These are phyloP conservation scores for Backusella sp. DNA, from an alignment of 192 early-diverging fungal genomes.

Conservation along the genomic window DNA sequence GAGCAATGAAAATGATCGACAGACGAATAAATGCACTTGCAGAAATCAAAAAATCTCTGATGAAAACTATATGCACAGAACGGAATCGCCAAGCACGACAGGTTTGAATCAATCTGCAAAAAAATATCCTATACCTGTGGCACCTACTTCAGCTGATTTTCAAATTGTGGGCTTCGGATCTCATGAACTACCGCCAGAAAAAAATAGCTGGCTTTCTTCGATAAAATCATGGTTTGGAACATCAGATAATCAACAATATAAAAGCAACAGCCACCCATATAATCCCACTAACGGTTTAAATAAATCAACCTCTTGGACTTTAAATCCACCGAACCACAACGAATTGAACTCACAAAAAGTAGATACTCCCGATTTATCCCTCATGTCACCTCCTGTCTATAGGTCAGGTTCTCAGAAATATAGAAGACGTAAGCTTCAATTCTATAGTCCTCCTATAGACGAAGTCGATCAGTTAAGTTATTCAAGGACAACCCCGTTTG, in stretches of 20 bases:
- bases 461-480: slow-evolving; percentile 23
- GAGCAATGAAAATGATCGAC: neutral
- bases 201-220: slow-evolving; percentile 21
- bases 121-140: slow-evolving; percentile 16
- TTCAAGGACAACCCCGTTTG: neutral
- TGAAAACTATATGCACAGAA: neutral
- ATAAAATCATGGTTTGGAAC: slow-evolving; percentile 30
- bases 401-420: slow-evolving; percentile 15
- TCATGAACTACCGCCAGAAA: neutral
- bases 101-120: neutral
- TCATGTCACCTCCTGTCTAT: slow-evolving; percentile 17
- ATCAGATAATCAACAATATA: neutral
- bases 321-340: neutral
- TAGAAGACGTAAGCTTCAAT: slow-evolving; percentile 18
- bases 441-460: slow-evolving; percentile 9
- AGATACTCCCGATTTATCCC: neutral
- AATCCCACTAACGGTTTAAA: neutral
- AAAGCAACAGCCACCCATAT: neutral
- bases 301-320: neutral
- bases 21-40: neutral
- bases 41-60: neutral
- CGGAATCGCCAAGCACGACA: neutral
- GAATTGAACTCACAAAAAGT: slow-evolving; percentile 9
- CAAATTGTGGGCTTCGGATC: neutral
- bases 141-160: neutral